Evolutionary conservation across 345 rosid genomes (phyloP).

Genomic region (Citrus sp.): DNA sequence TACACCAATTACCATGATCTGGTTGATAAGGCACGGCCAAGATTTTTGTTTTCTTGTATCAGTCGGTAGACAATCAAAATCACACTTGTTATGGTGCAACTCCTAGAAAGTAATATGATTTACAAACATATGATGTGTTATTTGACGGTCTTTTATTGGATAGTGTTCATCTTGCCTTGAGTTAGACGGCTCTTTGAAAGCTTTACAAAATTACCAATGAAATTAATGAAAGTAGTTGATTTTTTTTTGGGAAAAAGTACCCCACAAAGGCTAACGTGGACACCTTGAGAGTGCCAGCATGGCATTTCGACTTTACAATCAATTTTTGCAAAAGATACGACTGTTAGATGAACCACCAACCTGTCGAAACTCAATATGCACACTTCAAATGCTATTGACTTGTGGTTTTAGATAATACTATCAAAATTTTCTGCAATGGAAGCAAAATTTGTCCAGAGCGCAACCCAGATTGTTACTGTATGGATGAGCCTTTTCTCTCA

Average conservation of each 20-base stretch:
- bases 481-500: constrained; percentile 44
- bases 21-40: background rate
- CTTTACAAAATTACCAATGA: too few species aligned
- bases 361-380: background rate
- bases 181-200: background rate
- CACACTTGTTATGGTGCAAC: background rate
- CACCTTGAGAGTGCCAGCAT: background rate
- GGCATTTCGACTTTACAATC: background rate
- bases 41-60: background rate
- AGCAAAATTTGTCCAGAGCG: background rate
- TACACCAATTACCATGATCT: background rate
- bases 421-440: background rate
- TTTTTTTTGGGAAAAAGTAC: too few species aligned
- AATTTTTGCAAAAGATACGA: background rate
- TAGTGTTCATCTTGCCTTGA: background rate
- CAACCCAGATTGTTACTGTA: background rate
- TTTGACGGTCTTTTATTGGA: background rate
- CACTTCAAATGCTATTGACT: background rate
- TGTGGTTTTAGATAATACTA: background rate
- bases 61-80: background rate
- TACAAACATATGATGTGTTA: too few species aligned
- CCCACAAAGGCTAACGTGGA: too few species aligned
- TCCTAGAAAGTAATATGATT: background rate
- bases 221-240: too few species aligned
- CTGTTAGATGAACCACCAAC: constrained; percentile 1